A percentile compares a stretch with the other conserved stretches of the same genome.
phyloP scores from a whole-genome alignment of 2,329 filamentous ascomycete species.

The Fusarium scirpi region DNA sequence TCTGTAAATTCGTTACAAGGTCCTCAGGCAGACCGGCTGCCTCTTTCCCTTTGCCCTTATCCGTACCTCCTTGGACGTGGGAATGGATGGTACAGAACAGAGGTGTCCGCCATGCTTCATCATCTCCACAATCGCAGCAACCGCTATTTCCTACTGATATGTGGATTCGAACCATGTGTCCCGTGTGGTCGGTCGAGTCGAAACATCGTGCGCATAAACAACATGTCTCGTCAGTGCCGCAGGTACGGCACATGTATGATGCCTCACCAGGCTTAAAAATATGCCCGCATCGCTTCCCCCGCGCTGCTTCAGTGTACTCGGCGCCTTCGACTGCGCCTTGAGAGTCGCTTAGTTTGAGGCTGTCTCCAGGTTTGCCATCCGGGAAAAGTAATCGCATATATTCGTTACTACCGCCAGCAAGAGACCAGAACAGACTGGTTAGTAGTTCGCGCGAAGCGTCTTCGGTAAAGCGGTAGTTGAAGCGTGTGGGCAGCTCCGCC shows the following conservation, averaged over 20 bases:
- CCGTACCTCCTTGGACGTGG: slow-evolving; percentile 60
- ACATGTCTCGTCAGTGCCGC: slow-evolving; percentile 93
- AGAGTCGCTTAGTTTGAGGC: slow-evolving; percentile 83
- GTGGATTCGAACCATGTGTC: slow-evolving; percentile 89
- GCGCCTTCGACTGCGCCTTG: slow-evolving; percentile 94
- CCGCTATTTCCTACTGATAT: slow-evolving; percentile 92
- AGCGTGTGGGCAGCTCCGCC: slow-evolving; percentile 78
- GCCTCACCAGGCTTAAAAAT: slow-evolving; percentile 96
- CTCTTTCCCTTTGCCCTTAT: slow-evolving; percentile 72
- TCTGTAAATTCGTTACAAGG: slow-evolving; percentile 80
- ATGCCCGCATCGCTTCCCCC: slow-evolving; percentile 94
- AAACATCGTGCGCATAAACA: slow-evolving; percentile 95
- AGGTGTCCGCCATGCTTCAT: slow-evolving; percentile 90
- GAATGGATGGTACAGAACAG: slow-evolving; percentile 96
- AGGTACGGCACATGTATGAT: slow-evolving; percentile 94
- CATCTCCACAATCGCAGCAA: slow-evolving; percentile 97
- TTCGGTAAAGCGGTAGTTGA: slow-evolving; percentile 80
- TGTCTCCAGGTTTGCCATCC: slow-evolving; percentile 71
- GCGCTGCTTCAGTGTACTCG: slow-evolving; percentile 91
- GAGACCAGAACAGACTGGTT: slow-evolving; percentile 84
- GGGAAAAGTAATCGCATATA: slow-evolving; percentile 87
- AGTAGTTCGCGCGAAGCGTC: slow-evolving; percentile 79
- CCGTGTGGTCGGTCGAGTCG: slow-evolving; percentile 93
- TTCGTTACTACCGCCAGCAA: slow-evolving; percentile 80
- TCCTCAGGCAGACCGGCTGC: slow-evolving; percentile 76